phyloP scores from a whole-genome alignment of 805 yeast species.

The Clavispora phyllophila region DNA sequence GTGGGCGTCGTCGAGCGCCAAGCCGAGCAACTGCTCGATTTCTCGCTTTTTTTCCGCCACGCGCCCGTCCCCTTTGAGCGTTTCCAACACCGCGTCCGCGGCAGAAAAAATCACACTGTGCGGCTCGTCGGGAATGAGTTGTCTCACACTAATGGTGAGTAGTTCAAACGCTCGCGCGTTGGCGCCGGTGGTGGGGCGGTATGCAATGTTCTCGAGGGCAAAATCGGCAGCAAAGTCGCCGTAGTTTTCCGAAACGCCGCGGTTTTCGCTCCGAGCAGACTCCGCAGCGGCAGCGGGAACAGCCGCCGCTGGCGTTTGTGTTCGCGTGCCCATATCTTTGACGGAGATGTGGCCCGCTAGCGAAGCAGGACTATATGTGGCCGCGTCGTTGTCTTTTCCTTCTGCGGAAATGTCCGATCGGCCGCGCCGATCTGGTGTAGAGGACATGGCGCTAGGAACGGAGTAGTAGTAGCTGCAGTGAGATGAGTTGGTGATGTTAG shows the following conservation, averaged over 20 bases:
- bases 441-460: not conserved
- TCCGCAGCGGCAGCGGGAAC: slow-evolving; percentile 11
- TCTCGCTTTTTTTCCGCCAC: slow-evolving; percentile 44
- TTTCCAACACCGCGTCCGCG: slow-evolving; percentile 58
- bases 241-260: slow-evolving; percentile 6
- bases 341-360: slow-evolving; percentile 63
- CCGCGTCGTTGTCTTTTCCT: slow-evolving; percentile 29
- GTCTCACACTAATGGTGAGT: slow-evolving; percentile 54
- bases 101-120: slow-evolving; percentile 69
- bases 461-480: not conserved
- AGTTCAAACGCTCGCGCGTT: slow-evolving; percentile 49
- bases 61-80: slow-evolving; percentile 42
- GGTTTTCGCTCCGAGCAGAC: slow-evolving; percentile 6
- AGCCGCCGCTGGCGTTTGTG: slow-evolving; percentile 15
- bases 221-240: slow-evolving; percentile 18
- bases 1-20: slow-evolving; percentile 34
- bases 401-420: not conserved
- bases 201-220: slow-evolving; percentile 47
- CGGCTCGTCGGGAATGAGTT: slow-evolving; percentile 66
- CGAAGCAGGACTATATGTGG: slow-evolving; percentile 62
- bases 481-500: not conserved
- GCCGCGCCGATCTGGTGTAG: not conserved
- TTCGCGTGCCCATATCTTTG: slow-evolving; percentile 64
- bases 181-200: slow-evolving; percentile 57
- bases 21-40: slow-evolving; percentile 45